These are phyloP conservation scores for Carex arenaria DNA, from an alignment of 202 grass and related monocot species.

Conservation along the genomic window DNA sequence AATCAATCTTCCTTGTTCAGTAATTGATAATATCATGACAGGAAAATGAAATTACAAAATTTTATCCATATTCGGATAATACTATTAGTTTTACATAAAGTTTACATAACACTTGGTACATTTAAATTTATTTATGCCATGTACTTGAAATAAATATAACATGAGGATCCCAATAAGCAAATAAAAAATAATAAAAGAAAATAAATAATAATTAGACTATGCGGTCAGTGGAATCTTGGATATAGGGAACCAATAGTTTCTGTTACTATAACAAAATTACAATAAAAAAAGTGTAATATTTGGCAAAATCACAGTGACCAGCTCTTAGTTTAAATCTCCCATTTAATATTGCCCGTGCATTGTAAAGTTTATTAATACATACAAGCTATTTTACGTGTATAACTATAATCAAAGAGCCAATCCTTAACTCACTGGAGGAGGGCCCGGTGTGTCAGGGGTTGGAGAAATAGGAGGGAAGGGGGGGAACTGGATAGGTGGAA, in stretches of 20 bases:
- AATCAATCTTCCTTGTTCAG: no score
- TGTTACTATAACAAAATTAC: background rate
- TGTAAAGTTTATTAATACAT: background rate
- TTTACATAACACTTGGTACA: background rate
- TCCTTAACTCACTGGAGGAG: slow-evolving; percentile 29
- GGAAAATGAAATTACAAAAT: background rate
- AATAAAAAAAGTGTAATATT: background rate
- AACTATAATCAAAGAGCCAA: background rate
- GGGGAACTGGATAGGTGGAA: slow-evolving; percentile 37
- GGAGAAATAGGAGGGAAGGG: slow-evolving; percentile 40
- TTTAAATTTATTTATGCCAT: background rate
- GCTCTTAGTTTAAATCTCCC: background rate
- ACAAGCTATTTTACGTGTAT: background rate
- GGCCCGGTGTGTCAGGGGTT: slow-evolving; percentile 17
- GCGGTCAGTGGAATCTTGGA: background rate
- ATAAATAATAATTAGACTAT: background rate
- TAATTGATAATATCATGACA: no score
- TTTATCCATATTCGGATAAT: background rate
- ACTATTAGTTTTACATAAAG: background rate
- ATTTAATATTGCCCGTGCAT: background rate
- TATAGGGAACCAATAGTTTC: background rate
- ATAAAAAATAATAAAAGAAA: background rate
- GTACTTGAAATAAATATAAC: background rate
- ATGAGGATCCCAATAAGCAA: background rate
- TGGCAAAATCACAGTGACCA: background rate